Percentiles rank a stretch among this genome's conserved stretches.
phyloP scores from a whole-genome alignment of 2,329 filamentous ascomycete species.

The Rhynchosporium agropyri region DNA sequence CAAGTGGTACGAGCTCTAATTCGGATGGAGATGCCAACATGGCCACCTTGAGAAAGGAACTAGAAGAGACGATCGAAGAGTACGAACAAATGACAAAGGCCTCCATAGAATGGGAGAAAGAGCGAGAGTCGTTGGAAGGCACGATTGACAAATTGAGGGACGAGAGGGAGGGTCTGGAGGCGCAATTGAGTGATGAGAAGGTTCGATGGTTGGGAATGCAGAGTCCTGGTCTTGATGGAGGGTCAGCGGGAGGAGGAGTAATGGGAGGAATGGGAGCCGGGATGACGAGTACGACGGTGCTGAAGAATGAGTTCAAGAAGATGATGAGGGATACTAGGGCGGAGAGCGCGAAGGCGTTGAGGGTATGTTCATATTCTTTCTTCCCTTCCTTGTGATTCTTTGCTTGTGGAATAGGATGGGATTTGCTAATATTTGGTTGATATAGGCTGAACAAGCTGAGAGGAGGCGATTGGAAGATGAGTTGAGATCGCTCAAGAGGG shows the following conservation, averaged over 20 bases:
- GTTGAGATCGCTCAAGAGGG: constrained; percentile 52
- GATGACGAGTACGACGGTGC: constrained; percentile 64
- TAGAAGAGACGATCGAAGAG: constrained; percentile 68
- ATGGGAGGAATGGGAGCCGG: constrained; percentile 15
- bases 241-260: constrained; percentile 14
- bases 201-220: constrained; percentile 66
- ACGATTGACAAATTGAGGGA: constrained; percentile 66
- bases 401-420: not conserved
- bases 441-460: constrained; percentile 71
- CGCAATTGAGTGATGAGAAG: constrained; percentile 66
- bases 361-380: constrained; percentile 52
- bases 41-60: constrained; percentile 62
- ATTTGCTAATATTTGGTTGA: constrained; percentile 18
- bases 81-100: constrained; percentile 72
- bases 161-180: constrained; percentile 64
- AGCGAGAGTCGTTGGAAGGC: constrained; percentile 65
- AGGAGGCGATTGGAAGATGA: constrained; percentile 66
- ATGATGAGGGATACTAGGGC: constrained; percentile 75
- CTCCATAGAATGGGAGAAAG: constrained; percentile 71
- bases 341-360: constrained; percentile 65
- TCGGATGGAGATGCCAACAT: constrained; percentile 40
- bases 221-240: constrained; percentile 50
- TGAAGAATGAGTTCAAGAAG: constrained; percentile 77
- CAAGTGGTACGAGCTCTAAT: constrained; percentile 14
- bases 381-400: constrained; percentile 16